Conservation (phyloP, 2,329 filamentous ascomycete species). For the Coniella vitis region DNA sequence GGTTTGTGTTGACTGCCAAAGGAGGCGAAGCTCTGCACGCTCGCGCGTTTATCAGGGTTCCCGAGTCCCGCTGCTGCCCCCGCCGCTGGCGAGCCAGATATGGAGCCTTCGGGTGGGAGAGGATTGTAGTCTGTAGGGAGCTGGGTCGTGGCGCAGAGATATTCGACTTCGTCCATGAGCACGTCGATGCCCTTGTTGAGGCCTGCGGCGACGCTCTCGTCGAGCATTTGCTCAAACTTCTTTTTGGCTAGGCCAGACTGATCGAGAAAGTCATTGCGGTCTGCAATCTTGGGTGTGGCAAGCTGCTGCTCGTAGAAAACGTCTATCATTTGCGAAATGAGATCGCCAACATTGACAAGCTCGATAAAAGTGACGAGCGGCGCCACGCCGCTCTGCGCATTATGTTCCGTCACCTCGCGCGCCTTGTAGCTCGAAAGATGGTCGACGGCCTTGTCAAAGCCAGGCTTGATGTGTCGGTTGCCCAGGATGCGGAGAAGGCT, state of each 20-base stretch:
- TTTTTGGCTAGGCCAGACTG: slow-evolving; percentile 92
- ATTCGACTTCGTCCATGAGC: slow-evolving; percentile 96
- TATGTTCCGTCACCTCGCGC: slow-evolving; percentile 67
- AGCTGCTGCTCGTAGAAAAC: slow-evolving; percentile 98
- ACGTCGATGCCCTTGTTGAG: slow-evolving; percentile 97
- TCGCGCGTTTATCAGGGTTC: slow-evolving; percentile 18
- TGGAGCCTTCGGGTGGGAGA: slow-evolving; percentile 28
- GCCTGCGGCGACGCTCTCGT: slow-evolving; percentile 91
- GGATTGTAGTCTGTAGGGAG: slow-evolving; percentile 87
- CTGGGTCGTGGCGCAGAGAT: slow-evolving; percentile 84
- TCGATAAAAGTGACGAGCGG: slow-evolving; percentile 94
- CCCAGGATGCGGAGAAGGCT: slow-evolving; percentile 77
- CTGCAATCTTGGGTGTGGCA: slow-evolving; percentile 71
- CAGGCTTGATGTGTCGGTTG: slow-evolving; percentile 78
- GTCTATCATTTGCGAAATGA: slow-evolving; percentile 98
- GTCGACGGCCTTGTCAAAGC: slow-evolving; percentile 86
- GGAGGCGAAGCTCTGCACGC: slow-evolving; percentile 13
- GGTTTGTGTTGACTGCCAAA: slow-evolving; percentile 22
- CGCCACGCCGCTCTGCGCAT: slow-evolving; percentile 63
- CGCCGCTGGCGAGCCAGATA: too few species aligned
- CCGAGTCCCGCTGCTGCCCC: slow-evolving; percentile 20
- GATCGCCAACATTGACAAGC: slow-evolving; percentile 92
- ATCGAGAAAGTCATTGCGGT: slow-evolving; percentile 91
- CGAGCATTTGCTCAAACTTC: slow-evolving; percentile 96
- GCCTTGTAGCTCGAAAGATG: slow-evolving; percentile 91